A percentile compares a stretch with the other conserved stretches of the same genome.
Conservation (phyloP, 768 basidiomycete species). For the Mycena amicta region DNA sequence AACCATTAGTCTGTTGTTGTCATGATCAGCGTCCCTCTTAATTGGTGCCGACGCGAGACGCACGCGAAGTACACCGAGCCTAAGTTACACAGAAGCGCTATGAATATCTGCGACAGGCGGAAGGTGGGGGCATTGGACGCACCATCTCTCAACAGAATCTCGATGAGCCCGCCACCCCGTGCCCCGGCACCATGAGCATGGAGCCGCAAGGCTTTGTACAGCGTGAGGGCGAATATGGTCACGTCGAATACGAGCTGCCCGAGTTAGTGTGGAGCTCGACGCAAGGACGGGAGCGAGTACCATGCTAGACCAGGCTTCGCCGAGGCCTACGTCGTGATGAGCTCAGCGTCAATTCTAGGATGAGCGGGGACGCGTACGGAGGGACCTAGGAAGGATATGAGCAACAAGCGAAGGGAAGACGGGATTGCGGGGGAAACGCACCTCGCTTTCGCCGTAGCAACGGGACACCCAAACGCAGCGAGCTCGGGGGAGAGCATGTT, state of each 20-base stretch:
- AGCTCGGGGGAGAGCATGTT: conserved; percentile 1
- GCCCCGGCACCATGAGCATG: conserved; percentile 24
- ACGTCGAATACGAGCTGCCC: conserved; percentile 41
- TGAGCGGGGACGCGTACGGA: conserved; percentile 22
- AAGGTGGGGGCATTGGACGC: conserved; percentile 7
- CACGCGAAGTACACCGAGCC: conserved; percentile 45
- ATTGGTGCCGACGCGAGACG: not conserved
- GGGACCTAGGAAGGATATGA: conserved; percentile 16
- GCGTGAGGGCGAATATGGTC: conserved; percentile 42
- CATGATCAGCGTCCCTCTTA: not conserved
- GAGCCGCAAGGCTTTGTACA: conserved; percentile 39
- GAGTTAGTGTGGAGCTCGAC: conserved; percentile 29
- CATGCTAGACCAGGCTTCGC: conserved; percentile 41
- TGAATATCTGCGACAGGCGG: not conserved
- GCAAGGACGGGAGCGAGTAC: conserved; percentile 17
- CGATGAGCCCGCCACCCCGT: conserved; percentile 30
- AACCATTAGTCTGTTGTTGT: conserved; percentile 35
- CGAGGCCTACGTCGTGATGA: conserved; percentile 28
- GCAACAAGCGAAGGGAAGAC: not conserved
- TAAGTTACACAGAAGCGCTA: no score
- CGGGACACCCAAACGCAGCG: conserved; percentile 13
- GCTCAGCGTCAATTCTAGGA: conserved; percentile 27
- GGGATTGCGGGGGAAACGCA: not conserved
- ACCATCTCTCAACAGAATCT: conserved; percentile 45
- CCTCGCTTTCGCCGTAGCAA: conserved; percentile 10